Evolutionary conservation across 176 grass and related monocot species (phyloP).

Genomic region (Oryza punctata): DNA sequence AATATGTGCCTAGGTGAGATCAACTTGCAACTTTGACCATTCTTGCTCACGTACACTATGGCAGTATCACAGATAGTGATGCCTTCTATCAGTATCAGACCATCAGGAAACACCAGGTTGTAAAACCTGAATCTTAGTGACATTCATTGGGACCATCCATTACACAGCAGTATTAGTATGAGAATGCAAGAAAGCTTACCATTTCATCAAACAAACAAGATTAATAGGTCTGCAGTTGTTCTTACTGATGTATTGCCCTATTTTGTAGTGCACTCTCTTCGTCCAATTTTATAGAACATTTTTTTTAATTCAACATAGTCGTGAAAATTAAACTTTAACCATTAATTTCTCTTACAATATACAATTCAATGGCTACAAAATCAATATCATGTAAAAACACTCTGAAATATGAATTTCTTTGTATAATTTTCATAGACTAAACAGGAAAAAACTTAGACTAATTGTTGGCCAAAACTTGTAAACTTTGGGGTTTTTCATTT

Average conservation of each 20-base stretch:
- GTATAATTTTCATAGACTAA: not conserved
- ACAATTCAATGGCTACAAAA: not conserved
- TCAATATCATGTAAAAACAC: not conserved
- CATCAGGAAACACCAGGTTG: not conserved
- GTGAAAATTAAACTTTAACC: not conserved
- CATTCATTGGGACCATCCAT: not conserved
- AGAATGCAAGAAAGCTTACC: constrained; percentile 5
- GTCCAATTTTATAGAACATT: not conserved
- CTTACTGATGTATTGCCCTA: not conserved
- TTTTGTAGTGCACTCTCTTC: not conserved
- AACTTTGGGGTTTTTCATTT: not conserved
- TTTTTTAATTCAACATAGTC: not conserved
- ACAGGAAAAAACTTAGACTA: not conserved
- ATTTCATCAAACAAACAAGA: not conserved
- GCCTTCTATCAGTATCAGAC: not conserved
- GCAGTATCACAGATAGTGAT: not conserved
- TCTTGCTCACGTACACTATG: constrained; percentile 6
- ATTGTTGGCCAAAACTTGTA: not conserved
- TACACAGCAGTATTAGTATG: not conserved
- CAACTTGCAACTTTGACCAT: constrained; percentile 7
- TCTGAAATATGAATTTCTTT: not conserved
- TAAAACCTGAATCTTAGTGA: not conserved
- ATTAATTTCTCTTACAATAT: not conserved
- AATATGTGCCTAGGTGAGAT: not conserved
- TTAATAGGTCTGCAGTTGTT: not conserved